phyloP scores from a whole-genome alignment of 768 basidiomycete species.

The Termitomyces sp. region DNA sequence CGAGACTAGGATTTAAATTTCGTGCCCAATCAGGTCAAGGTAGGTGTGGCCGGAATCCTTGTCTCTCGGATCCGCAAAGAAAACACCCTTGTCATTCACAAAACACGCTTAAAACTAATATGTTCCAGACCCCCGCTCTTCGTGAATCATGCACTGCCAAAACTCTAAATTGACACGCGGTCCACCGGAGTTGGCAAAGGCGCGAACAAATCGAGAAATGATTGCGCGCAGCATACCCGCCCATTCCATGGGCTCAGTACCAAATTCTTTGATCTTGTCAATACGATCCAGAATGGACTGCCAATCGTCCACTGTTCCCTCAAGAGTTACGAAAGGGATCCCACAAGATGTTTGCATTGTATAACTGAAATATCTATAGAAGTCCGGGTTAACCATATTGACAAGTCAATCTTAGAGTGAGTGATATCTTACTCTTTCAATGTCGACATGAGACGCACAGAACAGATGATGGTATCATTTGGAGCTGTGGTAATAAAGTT shows the following conservation, averaged over 20 bases:
- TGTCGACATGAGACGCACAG: conserved; percentile 12
- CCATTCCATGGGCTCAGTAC: conserved; percentile 22
- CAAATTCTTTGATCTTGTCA: conserved; percentile 23
- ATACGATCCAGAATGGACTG: conserved; percentile 19
- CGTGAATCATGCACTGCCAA: conserved; percentile 12
- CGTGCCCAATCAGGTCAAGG: no score
- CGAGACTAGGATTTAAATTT: no score
- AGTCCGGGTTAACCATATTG: neutral
- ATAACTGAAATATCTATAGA: conserved; percentile 19
- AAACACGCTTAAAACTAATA: conserved; percentile 10
- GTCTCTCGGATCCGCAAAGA: no score
- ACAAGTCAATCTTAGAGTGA: neutral
- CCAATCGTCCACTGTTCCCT: conserved; percentile 24
- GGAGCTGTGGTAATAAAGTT: conserved; percentile 5
- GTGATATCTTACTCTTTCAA: neutral
- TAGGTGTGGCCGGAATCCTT: no score
- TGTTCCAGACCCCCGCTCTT: neutral
- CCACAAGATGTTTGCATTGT: conserved; percentile 17
- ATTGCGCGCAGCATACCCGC: conserved; percentile 22
- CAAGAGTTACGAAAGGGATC: conserved; percentile 23
- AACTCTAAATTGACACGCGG: conserved; percentile 7
- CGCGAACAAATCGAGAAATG: conserved; percentile 19
- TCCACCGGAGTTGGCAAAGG: conserved; percentile 15
- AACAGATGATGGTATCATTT: conserved; percentile 9
- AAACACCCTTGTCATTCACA: conserved; percentile 9